Base-by-base conservation (phyloP, 768 basidiomycete species). In the Podaxis sp. region DNA sequence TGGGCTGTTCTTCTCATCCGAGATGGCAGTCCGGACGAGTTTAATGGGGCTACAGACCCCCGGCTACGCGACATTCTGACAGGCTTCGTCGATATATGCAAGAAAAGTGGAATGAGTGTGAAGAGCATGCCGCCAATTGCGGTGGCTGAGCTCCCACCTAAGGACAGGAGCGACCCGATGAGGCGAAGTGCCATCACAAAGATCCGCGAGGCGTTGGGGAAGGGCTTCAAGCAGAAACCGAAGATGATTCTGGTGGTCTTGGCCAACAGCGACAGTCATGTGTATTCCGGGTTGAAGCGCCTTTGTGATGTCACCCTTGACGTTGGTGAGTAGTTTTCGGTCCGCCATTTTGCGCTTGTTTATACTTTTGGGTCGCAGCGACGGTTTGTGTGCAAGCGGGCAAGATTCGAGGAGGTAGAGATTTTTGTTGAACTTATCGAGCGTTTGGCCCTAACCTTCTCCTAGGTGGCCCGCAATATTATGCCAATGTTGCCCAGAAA, bases 401-500 rank as follows among this genome's bases (percentile, higher is more conserved):
- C 29, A 93, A 91, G 73, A 83, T 94, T 67, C 79, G 86, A 86
- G 71, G 82, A 86, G 59, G 50, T 47, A 8, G 27, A 50, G 75
- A 70, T 61, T 71, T 70, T 11, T 61, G 64, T n/a, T 77, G 75
- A 65, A 75, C 46, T n/a, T 17, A 38, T 8, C n/a, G 24, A 1
- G 46, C 22, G 27, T 17, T 58, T 33, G 67, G 74, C 1, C 67
- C 60, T 54, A 70, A 71, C 49, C 75, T 75, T 13, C 50, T 27
- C 47, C 7, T 55, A 80, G 86, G 87, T 12, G 89, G 91, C 66
- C 60, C 74, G 11, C 80, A 84, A 64, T 94, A 93, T 69, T 90
- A 90, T 58, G 89, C 90, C 13, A 94, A 93, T 68, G 87, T 93
- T 50, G 88, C 89, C 2, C 75, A 94, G 58, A 93, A 94, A 69